Evolutionary conservation across 2,329 filamentous ascomycete genomes (phyloP), one percentile per base, ranked within the genome.

Genomic region (Xylariales sp.): DNA sequence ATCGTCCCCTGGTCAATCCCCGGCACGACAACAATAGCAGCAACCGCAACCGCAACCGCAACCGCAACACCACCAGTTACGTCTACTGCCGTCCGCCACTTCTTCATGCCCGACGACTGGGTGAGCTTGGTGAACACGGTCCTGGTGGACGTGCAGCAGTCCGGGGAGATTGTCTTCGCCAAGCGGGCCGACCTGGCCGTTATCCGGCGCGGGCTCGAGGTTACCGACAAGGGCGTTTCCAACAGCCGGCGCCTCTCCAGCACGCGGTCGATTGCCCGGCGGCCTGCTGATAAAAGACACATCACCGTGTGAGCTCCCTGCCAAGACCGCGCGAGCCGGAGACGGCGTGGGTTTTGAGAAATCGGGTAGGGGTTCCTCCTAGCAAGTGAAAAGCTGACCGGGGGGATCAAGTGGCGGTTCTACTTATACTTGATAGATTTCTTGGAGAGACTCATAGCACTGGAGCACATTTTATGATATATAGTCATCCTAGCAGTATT

Each of bases 41-140:
- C 3, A 50, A 2, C 12, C 56, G 1, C 34, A 6, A 36, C 8
- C 32, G 28, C 16, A 5, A 12, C 32, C 50, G 9, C 36, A 34
- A n/a, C 3, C 4, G n/a, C 3, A 3, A 6, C 16, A 16, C 7
- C 53, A 30, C 3, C 28, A 14, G 10, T n/a, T 1, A 8, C 8
- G 10, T 7, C 2, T 5, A 55, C 36, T 0, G 36, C 23, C 4
- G 36, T 61, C 49, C 48, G 65, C 3, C 65, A 70, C 45, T 70
- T 70, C 54, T 69, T 70, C 57, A 69, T 70, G 6, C 68, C 65
- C 2, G 65, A 64, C 30, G 68, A 70, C 5, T 70, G 68, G 68
- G 7, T 50, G 1, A 64, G 62, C 32, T 8, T 45, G 14, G 52
- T 65, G 1, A 52, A 30, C 6, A 58, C 28, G 2, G 28, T 64